Evolutionary conservation across 2,329 filamentous ascomycete genomes (phyloP), one percentile per base, ranked within the genome.

Genomic region (Ilyonectria mors-panacis): DNA sequence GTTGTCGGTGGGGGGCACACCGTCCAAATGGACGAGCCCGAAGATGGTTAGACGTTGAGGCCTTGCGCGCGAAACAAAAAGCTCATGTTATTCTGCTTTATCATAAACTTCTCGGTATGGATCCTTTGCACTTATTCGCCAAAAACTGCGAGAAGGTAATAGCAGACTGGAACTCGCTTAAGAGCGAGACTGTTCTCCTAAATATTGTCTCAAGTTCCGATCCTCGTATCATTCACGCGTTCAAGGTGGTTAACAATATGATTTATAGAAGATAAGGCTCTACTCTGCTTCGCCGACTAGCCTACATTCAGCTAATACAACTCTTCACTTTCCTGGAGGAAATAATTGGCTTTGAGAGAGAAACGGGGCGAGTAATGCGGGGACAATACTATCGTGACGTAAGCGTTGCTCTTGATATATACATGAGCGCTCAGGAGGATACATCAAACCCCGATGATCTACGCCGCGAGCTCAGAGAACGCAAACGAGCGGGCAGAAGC

Each of bases 381-480:
- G 26, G 13, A 13, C 42, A 2, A 26, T 59, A 35, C 26, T 50
- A 48, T 26, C 17, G 17, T 9, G 28, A 48, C 17, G 26, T 26
- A 39, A 59, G 42, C 21, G 13, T 59, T 50, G 44, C 44, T 17
- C 12, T 59, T 17, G 17, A 59, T n/a, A 59, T 59, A 48, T 59
- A 59, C 15, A 37, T 50, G 15, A 47, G 23, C 5, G 55, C 55
- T 21, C 21, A 58, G 28, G 55, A 58, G 23, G 19, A 47, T 9
- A 9, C 6, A 13, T 47, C 17, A 30, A n/a, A n/a, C 17, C n/a
- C 23, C 1, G 15, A 57, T 13, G 30, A 45, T 47, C 26, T 58
- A 35, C 13, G 23, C 7, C 21, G 23, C 6, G 3, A 33, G 26
- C 55, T 58, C 6, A 21, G 33, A 33, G 55, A 58, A 58, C 37